phyloP scores from a whole-genome alignment of 176 grass and related monocot genomes.

The Lolium rigidum region DNA sequence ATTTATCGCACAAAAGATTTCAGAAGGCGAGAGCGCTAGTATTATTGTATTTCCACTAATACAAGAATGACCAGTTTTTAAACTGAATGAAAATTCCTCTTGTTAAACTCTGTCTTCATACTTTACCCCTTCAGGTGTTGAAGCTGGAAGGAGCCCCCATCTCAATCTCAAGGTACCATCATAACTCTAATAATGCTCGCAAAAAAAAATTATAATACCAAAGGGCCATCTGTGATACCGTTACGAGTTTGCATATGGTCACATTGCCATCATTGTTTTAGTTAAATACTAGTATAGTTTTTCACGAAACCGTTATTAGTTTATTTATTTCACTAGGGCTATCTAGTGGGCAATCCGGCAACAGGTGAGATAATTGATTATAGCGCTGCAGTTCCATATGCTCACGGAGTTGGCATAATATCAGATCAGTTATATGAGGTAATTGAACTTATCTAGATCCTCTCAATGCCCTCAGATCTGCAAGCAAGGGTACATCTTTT shows the following conservation, averaged over 20 bases:
- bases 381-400: constrained; percentile 40
- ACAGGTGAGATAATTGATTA: constrained; percentile 40
- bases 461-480: background rate
- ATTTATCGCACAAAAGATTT: constrained; percentile 48
- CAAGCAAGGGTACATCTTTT: background rate
- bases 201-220: no score
- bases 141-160: background rate
- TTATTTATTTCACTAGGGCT: constrained; percentile 29
- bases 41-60: background rate
- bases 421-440: constrained; percentile 62
- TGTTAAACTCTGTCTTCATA: background rate
- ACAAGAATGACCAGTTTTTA: background rate
- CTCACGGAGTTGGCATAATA: constrained; percentile 59
- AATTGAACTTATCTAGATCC: background rate
- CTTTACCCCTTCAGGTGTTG: constrained; percentile 36
- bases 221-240: no score
- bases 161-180: constrained; percentile 34
- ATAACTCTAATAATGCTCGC: background rate
- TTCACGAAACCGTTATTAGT: background rate
- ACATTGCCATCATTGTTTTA: no score
- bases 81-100: background rate
- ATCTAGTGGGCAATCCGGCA: constrained; percentile 48
- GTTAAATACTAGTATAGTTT: no score
- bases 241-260: background rate
- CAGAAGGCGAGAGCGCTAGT: constrained; percentile 42